A percentile compares a stretch with the other conserved stretches of the same genome.
phyloP scores from a whole-genome alignment of 768 basidiomycete genomes.

The Naganishia randhawae region DNA sequence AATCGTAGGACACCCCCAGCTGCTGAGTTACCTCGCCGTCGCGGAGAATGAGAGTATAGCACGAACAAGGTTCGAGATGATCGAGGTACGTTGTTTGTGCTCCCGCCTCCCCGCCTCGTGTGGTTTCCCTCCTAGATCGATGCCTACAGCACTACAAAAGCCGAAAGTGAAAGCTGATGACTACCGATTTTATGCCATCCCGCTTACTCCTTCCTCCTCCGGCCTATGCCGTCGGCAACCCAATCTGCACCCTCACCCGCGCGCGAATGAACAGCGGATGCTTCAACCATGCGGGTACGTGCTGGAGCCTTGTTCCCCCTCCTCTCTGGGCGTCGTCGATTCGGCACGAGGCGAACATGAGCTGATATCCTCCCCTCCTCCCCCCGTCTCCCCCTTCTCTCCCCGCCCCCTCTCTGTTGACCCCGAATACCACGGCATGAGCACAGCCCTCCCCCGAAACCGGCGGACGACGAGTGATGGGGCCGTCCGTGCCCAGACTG shows the following conservation, averaged over 20 bases:
- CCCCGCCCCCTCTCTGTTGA: background rate
- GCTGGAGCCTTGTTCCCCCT: background rate
- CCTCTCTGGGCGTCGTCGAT: background rate
- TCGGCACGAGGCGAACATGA: background rate
- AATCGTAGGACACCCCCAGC: slow-evolving; percentile 82
- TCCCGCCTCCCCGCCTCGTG: slow-evolving; percentile 30
- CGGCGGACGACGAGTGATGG: slow-evolving; percentile 29
- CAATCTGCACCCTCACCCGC: no score
- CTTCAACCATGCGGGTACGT: slow-evolving; percentile 72
- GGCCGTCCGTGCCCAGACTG: no score
- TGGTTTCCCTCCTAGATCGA: no score
- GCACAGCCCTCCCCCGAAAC: slow-evolving; percentile 30
- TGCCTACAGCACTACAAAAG: no score
- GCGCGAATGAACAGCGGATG: slow-evolving; percentile 68
- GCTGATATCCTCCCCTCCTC: background rate
- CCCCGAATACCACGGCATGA: no score
- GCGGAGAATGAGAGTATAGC: slow-evolving; percentile 93
- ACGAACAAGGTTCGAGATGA: slow-evolving; percentile 86
- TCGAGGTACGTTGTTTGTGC: slow-evolving; percentile 65
- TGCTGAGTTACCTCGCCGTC: slow-evolving; percentile 81
- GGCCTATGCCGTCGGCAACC: background rate
- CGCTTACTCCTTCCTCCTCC: no score
- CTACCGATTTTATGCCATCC: no score
- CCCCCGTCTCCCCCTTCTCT: background rate
- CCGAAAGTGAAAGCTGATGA: no score